Percentiles rank a stretch among this genome's conserved stretches.
Conservation (phyloP, 345 rosid genomes). For the Arabis alpina region DNA sequence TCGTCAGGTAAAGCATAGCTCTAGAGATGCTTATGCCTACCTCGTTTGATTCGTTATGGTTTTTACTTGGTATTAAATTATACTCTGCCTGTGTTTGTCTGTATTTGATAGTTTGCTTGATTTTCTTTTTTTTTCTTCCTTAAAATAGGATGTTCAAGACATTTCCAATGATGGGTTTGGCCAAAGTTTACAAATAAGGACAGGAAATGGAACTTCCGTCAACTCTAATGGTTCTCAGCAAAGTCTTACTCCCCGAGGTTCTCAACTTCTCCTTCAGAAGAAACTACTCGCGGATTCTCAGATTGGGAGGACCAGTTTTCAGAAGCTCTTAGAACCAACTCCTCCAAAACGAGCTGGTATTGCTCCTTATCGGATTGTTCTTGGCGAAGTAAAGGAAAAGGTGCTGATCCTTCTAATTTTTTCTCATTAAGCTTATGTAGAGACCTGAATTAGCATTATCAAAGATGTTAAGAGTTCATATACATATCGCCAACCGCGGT, state of each 20-base stretch:
- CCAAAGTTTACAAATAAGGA: constrained; percentile 38
- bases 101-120: constrained; percentile 8
- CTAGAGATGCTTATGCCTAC: constrained; percentile 12
- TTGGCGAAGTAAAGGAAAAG: constrained; percentile 87
- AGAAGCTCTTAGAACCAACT: constrained; percentile 86
- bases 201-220: constrained; percentile 50
- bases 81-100: constrained; percentile 12
- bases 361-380: constrained; percentile 85
- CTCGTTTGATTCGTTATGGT: background rate
- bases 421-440: constrained; percentile 13
- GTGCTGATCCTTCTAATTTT: constrained; percentile 38
- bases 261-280: constrained; percentile 58
- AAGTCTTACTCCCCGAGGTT: constrained; percentile 48
- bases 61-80: constrained; percentile 15
- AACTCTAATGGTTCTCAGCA: constrained; percentile 52
- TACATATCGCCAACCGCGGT: constrained; percentile 8
- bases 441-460: constrained; percentile 8
- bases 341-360: constrained; percentile 69
- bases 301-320: constrained; percentile 87
- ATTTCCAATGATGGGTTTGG: constrained; percentile 41
- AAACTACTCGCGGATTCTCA: constrained; percentile 72
- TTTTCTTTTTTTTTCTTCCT: constrained; percentile 9
- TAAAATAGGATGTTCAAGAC: constrained; percentile 50
- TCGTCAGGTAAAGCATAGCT: constrained; percentile 40
- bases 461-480: constrained; percentile 14